Percentiles rank a stretch among this genome's conserved stretches.
Evolutionary conservation across 1,284 basidiomycete genomes (phyloP).

Genomic region (Phellopilus nigrolimitatus): DNA sequence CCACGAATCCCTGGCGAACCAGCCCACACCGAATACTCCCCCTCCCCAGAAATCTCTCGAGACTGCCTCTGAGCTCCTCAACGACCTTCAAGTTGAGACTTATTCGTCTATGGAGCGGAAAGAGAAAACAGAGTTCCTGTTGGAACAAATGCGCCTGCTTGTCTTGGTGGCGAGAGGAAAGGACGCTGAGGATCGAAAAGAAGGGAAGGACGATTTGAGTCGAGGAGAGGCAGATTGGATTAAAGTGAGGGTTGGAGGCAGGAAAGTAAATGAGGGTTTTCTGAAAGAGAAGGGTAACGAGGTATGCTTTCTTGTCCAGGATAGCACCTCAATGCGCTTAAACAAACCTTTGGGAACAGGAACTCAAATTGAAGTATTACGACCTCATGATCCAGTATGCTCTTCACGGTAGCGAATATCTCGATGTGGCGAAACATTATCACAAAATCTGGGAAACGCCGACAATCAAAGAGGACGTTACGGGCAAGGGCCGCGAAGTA

Average conservation of each 20-base stretch:
- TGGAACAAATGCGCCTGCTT: constrained; percentile 95
- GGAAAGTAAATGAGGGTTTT: constrained; percentile 94
- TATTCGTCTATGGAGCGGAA: constrained; percentile 97
- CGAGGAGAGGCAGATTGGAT: constrained; percentile 86
- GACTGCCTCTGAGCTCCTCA: constrained; percentile 84
- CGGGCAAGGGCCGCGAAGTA: constrained; percentile 70
- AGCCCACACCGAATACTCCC: constrained; percentile 39
- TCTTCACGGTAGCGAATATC: constrained; percentile 78
- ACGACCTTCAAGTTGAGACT: constrained; percentile 97
- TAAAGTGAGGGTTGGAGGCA: constrained; percentile 84
- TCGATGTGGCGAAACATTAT: constrained; percentile 95
- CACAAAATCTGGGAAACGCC: constrained; percentile 97
- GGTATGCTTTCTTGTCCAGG: constrained; percentile 37
- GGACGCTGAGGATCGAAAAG: constrained; percentile 50
- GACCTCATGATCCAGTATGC: constrained; percentile 95
- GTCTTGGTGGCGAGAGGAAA: constrained; percentile 69
- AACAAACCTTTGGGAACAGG: constrained; percentile 44
- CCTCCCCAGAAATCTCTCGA: constrained; percentile 57
- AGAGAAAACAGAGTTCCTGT: constrained; percentile 97
- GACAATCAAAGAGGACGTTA: constrained; percentile 78
- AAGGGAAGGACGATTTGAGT: constrained; percentile 48
- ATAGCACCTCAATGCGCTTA: constrained; percentile 12
- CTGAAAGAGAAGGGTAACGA: constrained; percentile 86
- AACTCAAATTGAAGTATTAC: constrained; percentile 94
- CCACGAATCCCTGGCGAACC: constrained; percentile 65